Conservation (phyloP, 495 filamentous ascomycete species). For the Ramalina intermedia region DNA sequence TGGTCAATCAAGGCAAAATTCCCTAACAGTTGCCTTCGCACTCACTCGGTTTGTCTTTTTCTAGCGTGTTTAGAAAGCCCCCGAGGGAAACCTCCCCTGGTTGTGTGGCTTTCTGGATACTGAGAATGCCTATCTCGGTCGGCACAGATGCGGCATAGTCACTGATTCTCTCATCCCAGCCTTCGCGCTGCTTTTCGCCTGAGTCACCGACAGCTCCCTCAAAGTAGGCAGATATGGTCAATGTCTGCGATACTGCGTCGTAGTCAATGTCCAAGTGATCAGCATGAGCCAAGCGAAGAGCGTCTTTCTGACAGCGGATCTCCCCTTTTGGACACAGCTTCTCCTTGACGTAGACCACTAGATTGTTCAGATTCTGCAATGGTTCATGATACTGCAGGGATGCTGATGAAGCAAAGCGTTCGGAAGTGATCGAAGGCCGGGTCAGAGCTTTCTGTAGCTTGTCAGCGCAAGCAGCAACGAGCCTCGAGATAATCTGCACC, state of each 20-base stretch:
- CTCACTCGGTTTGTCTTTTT: constrained; percentile 55
- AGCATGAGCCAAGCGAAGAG: constrained; percentile 30
- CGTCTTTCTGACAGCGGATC: constrained; percentile 24
- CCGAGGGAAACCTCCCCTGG: constrained; percentile 60
- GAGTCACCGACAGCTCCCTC: constrained; percentile 1
- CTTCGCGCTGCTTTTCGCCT: constrained; percentile 2
- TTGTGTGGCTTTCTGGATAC: constrained; percentile 46
- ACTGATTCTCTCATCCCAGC: constrained; percentile 36
- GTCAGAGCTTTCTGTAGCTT: constrained; percentile 50
- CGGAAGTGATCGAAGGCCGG: constrained; percentile 40
- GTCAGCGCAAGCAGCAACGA: constrained; percentile 2
- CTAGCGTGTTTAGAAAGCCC: constrained; percentile 67
- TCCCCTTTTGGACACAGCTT: constrained; percentile 36
- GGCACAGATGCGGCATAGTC: constrained; percentile 23
- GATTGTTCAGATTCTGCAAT: constrained; percentile 38
- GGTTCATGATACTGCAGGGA: constrained; percentile 54
- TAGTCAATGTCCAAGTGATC: constrained; percentile 65
- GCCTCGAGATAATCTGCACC: constrained; percentile 20
- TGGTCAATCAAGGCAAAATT: not conserved
- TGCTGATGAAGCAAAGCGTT: constrained; percentile 50
- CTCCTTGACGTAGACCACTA: constrained; percentile 42
- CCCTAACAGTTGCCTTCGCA: constrained; percentile 3
- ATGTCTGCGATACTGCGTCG: constrained; percentile 50
- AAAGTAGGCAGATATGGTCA: constrained; percentile 37
- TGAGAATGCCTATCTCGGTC: constrained; percentile 75